Evolutionary conservation across 768 basidiomycete species (phyloP).

Genomic region (Coprinopsis cinerea): DNA sequence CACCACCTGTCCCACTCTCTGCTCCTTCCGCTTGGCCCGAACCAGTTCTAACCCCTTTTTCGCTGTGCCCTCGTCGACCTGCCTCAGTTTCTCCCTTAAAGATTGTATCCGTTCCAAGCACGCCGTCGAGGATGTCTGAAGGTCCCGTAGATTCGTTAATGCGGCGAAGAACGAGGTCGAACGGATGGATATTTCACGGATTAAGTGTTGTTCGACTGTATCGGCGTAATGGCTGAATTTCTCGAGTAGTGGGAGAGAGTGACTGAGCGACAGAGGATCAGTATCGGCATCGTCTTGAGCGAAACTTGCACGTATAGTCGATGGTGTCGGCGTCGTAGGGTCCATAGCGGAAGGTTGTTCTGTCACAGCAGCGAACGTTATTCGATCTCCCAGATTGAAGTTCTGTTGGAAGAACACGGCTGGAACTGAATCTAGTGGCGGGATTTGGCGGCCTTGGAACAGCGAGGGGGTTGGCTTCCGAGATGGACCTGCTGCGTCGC

Average conservation of each 20-base stretch:
- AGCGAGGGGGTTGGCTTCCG: conserved; percentile 21
- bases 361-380: conserved; percentile 72
- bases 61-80: conserved; percentile 74
- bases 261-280: conserved; percentile 59
- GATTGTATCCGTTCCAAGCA: conserved; percentile 73
- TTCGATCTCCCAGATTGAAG: conserved; percentile 81
- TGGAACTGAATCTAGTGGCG: conserved; percentile 73
- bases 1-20: conserved; percentile 52
- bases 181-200: conserved; percentile 85
- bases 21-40: conserved; percentile 52
- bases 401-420: conserved; percentile 68
- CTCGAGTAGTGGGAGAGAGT: conserved; percentile 75
- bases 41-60: conserved; percentile 77
- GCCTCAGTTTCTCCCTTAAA: conserved; percentile 63
- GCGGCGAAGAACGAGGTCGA: conserved; percentile 96
- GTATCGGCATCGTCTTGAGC: conserved; percentile 21
- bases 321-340: conserved; percentile 17
- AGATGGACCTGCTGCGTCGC: conserved; percentile 15
- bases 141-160: conserved; percentile 86
- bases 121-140: conserved; percentile 82
- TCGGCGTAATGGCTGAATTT: conserved; percentile 90
- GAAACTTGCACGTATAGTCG: background rate
- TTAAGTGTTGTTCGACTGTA: conserved; percentile 89
- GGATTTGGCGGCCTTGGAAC: conserved; percentile 41
- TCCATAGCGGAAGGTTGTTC: conserved; percentile 40